Evolutionary conservation across 805 yeast species (phyloP), one percentile per base, ranked within the genome.

Genomic region (Saccharomycopsis sp.): DNA sequence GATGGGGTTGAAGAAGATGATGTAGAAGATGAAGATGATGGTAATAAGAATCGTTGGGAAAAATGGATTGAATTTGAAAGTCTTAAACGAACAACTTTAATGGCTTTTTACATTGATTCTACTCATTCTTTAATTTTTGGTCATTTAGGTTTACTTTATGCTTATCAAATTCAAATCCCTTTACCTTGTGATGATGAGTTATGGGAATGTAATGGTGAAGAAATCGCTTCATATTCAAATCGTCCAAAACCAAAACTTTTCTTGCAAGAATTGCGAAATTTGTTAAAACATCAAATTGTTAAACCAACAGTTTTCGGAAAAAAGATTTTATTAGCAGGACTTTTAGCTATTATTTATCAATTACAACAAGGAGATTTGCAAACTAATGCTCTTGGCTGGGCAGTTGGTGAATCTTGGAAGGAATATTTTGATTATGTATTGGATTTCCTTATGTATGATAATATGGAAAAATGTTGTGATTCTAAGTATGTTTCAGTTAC

Each of bases 51-150:
- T n/a, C n/a, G n/a, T n/a, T 63, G 77, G 74, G 54, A 70, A 61
- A 68, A 72, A 52, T 86, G 95, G 95, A 80, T 86, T 11, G 86
- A 84, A 44, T 75, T 78, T 33, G 96, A 86, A 61, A 74, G 80
- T 40, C 68, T 84, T 69, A 86, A 86, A 58, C 63, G 96, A 46
- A 73, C 83, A 1, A 85, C 94, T 1, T 76, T 80, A 47, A 77
- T 84, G 77, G 87, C 94, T 11, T 87, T 86, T 58, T 82, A 81
- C 57, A 68, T 83, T 55, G 96, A 86, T 61, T 79, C 83, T 1
- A 72, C 81, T 2, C 94, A 87, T 64, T 83, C 87, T 31, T 75
- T 82, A 13, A 72, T 84, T 40, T 85, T 82, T 59, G 83, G 94
- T 4, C 95, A 86, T 61, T 75, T 81, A 47, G 65, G 75, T 54